Conservation (phyloP, 2,329 filamentous ascomycete species). For the Pezicula rhizophila region DNA sequence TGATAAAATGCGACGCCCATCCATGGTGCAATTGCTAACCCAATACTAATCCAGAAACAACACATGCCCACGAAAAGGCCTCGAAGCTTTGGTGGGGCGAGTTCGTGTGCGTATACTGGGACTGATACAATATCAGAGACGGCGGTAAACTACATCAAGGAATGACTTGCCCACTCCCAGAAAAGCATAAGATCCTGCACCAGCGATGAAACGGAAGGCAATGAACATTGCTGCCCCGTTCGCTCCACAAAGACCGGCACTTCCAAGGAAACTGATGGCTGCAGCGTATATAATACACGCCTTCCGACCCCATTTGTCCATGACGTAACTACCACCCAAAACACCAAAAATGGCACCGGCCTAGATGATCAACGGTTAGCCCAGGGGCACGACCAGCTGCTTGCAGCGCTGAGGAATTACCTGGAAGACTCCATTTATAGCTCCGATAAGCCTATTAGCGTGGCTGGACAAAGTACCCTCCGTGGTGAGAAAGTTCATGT, state of each 20-base stretch:
- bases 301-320: slow-evolving; percentile 50
- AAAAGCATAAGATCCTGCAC: slow-evolving; percentile 9
- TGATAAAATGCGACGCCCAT: slow-evolving; percentile 19
- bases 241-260: slow-evolving; percentile 10
- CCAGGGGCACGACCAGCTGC: too few species aligned
- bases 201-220: slow-evolving; percentile 7
- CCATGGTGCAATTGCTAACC: slow-evolving; percentile 17
- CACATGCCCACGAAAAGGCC: slow-evolving; percentile 25
- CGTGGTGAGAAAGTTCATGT: background rate
- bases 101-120: slow-evolving; percentile 11
- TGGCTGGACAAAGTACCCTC: background rate
- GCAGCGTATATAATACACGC: background rate
- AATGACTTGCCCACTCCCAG: background rate
- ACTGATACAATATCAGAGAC: background rate
- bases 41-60: slow-evolving; percentile 22
- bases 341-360: background rate
- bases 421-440: background rate
- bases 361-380: background rate
- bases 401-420: too few species aligned
- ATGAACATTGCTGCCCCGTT: slow-evolving; percentile 8
- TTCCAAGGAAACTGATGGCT: background rate
- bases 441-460: background rate
- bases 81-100: slow-evolving; percentile 18
- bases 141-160: too few species aligned
- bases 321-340: background rate